Evolutionary conservation across 1,284 basidiomycete genomes (phyloP), one percentile per base, ranked within the genome.

Genomic region (Cystobasidiaceae sp.): DNA sequence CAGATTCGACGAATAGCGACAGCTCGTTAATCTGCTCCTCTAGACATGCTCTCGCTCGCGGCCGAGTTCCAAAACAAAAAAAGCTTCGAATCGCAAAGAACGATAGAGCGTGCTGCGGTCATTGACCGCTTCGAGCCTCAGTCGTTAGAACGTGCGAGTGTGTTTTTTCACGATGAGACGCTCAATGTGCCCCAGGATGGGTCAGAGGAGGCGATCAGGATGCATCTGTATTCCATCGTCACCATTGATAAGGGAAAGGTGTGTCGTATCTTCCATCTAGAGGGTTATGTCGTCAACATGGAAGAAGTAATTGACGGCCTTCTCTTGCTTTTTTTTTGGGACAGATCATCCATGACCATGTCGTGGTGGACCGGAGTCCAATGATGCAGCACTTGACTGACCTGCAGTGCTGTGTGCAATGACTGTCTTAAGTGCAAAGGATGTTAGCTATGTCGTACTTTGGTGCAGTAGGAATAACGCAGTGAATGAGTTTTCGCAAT

Each of bases 151-250:
- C 23, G 32, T 13, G 50, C 33, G 7, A 33, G 30, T 32, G 49
- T 51, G 17, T 51, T 51, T 21, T 51, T 51, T 21, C 49, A 51
- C 23, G 49, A 51, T 27, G 49, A 51, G 30, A 33, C 49, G 6
- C 32, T 51, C 11, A 28, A 51, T 33, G n/a, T 21, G 23, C 49
- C 49, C 19, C 6, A 17, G 21, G 49, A 33, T 32, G 49, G 27
- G n/a, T 21, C 32, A 3, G 49, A 51, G n/a, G 49, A 51, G 11
- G 30, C 49, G 6, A 33, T 51, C 15, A 28, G 37, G 6, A 33
- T 51, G 49, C 49, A 51, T 19, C n/a, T 51, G n/a, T 51, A 51
- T 27, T 51, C 49, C 28, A 51, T 51, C 28, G 49, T 51, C n/a
- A 51, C 49, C 9, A 27, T 51, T 9, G 49, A 51, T 27, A 32